Base-by-base conservation (phyloP, 1,284 basidiomycete species). In the Leccinum solheimii region DNA sequence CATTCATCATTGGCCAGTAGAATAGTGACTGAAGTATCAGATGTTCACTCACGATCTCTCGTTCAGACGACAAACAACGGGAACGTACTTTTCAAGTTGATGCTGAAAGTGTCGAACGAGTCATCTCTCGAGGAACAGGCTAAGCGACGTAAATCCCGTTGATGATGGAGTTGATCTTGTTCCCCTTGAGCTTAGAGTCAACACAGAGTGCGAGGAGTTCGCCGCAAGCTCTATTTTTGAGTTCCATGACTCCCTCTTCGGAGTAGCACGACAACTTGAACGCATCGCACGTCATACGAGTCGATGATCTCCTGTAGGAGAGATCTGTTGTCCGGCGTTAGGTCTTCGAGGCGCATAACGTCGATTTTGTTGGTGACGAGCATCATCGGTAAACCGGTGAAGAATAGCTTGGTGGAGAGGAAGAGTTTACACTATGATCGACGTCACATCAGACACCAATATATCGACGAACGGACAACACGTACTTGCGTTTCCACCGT, bases 341-440 rank as follows among this genome's bases (percentile, higher is more conserved):
- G 83, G 71, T 97, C 94, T 56, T 91, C 87, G 6, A 95, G 84
- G 53, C 92, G 88, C 65, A 83, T 89, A 60, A 97, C 89, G 74
- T 98, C 95, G 69, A 94, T 90, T 84, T 98, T 98, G 86, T 98
- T 98, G 77, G 97, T 88, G 66, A 97, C 95, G 40, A 98, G 87
- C 60, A 97, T 73, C 56, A 89, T 91, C 38, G 95, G 95, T 78
- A 97, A 97, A 75, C 91, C 92, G 59, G 84, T 81, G 78, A 98
- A 98, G 57, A 98, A 84, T 34, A 95, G 95, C 78, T 97, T 97
- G 80, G 98, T 97, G 56, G 96, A 97, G 75, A 97, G 92, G 86
- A 96, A 98, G 64, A 98, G 87, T 81, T 96, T 93, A 83, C 94
- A 97, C 90, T 96, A 73, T 7, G 36, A 49, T 14, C 1, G 49